A percentile compares a stretch with the other conserved stretches of the same genome.
Conservation (phyloP, 331 rosid species). For the Telfairia occidentalis region DNA sequence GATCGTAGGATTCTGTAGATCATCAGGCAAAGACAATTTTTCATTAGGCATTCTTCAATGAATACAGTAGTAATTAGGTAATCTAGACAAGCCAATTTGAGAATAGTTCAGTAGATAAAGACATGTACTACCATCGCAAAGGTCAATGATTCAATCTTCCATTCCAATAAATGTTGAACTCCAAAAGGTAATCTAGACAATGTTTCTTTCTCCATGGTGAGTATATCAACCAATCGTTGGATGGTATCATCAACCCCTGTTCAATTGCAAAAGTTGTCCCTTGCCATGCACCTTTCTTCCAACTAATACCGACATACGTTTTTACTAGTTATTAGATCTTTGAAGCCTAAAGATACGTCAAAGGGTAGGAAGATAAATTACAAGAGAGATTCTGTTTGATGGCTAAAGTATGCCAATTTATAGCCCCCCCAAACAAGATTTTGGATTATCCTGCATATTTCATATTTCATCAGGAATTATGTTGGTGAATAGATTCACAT, state of each 20-base stretch:
- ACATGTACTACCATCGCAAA: no score
- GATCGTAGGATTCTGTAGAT: not conserved
- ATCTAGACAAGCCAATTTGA: no score
- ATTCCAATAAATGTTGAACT: no score
- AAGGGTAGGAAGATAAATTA: not conserved
- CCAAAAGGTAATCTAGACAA: not conserved
- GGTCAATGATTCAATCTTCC: no score
- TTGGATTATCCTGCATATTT: not conserved
- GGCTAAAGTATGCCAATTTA: not conserved
- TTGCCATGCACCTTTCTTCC: not conserved
- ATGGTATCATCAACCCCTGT: not conserved
- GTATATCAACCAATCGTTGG: not conserved
- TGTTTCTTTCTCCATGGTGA: not conserved
- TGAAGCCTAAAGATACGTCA: not conserved
- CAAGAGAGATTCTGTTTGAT: not conserved
- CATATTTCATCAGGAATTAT: not conserved
- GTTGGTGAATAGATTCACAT: not conserved
- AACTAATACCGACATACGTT: not conserved
- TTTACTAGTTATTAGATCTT: not conserved
- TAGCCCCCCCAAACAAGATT: not conserved
- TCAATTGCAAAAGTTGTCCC: not conserved
- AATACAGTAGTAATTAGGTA: not conserved
- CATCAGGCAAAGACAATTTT: not conserved
- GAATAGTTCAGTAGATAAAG: no score
- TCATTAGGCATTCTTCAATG: not conserved